Base-by-base conservation (phyloP, 225 moss, liverwort and hornwort genomes). In the Polytrichum formosum region DNA sequence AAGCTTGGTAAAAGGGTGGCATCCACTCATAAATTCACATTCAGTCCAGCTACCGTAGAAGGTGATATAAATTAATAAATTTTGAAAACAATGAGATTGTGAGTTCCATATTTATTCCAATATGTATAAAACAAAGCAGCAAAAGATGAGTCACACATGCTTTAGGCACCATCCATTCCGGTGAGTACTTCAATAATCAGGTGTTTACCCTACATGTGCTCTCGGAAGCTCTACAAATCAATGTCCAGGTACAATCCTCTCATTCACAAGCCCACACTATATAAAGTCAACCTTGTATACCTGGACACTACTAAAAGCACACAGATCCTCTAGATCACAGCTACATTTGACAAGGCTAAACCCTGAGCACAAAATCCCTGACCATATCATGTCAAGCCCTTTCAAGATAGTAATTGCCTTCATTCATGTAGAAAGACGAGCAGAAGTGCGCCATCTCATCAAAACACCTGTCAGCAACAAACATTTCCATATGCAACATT, bases 61-160 rank as follows among this genome's bases (percentile, higher is more conserved):
- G 13, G 3, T 46, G 46, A 46, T 46, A 46, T 13, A 46, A 46
- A 46, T 13, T 46, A 4, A 46, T 46, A 46, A 46, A 16, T 0
- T 46, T 46, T 46, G 13, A 46, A 2, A 37, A 0, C 37, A 9
- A 37, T 37, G 9, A 37, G 13, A 46, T 46, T 46, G 16, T 46
- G 16, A 10, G 13, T 46, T 13, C 16, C 46, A 22, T n/a, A 20
- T 58, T 63, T 63, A 63, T 63, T 63, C 26, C 62, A 27, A 63
- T 63, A 23, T 63, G 23, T 26, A 63, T 63, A 26, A 63, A 63
- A 63, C 62, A 26, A 63, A 63, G 28, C 62, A 63, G 26, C 10
- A 63, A 63, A 26, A 63, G 23, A 9, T 27, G 62, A 22, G 62
- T 5, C 21, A 26, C 25, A 63, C 62, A 63, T 63, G 62, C 62